phyloP scores from a whole-genome alignment of 495 filamentous ascomycete species.

The Neurospora sp. region DNA sequence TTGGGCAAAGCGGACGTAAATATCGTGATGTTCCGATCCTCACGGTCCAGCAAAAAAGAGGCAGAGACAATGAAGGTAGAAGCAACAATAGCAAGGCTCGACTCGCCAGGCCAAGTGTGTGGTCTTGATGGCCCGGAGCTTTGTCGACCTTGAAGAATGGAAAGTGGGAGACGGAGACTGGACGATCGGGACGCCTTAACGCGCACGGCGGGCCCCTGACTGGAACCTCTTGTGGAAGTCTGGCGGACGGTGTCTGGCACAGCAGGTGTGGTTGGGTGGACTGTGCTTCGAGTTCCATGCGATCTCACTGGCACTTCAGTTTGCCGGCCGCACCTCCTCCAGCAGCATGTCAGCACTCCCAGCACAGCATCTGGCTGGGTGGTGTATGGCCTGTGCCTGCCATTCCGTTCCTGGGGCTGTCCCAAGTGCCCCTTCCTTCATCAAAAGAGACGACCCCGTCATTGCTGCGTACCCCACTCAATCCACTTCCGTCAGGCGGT shows the following conservation, averaged over 20 bases:
- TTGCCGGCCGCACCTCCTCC: background rate
- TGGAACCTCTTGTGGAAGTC: background rate
- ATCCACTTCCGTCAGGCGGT: background rate
- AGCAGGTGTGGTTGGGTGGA: background rate
- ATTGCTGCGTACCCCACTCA: background rate
- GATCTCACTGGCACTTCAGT: background rate
- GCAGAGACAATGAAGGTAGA: background rate
- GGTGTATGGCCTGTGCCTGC: background rate
- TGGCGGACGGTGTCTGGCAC: background rate
- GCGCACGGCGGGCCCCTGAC: background rate
- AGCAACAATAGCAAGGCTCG: background rate
- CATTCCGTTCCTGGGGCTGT: background rate
- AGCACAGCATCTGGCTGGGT: background rate
- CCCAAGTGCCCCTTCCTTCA: background rate
- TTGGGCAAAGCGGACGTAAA: background rate
- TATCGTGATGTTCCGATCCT: background rate
- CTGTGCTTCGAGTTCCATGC: background rate
- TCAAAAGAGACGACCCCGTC: background rate
- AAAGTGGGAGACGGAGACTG: background rate
- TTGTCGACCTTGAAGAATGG: background rate
- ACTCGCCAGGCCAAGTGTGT: background rate
- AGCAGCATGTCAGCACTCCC: background rate
- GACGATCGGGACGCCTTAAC: background rate
- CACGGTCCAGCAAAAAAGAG: background rate
- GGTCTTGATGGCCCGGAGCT: background rate